Evolutionary conservation across 1,284 basidiomycete species (phyloP).

Genomic region (Cryptococcus sp.): DNA sequence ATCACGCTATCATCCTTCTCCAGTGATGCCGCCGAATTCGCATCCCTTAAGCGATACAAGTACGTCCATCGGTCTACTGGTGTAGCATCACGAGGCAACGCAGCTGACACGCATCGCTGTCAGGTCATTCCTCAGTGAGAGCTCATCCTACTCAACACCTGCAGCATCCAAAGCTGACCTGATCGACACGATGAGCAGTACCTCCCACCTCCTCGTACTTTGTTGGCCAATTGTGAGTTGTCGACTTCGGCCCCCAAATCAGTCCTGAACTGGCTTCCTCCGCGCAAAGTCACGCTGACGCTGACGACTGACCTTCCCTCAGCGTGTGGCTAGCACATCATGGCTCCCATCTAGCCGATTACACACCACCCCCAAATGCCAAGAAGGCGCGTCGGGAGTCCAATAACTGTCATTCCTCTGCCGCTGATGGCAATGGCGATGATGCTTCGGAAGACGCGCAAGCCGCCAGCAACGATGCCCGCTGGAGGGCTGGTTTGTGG

Average conservation of each 20-base stretch:
- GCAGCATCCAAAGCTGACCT: too few relatives aligned
- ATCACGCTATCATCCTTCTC: not conserved
- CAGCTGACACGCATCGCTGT: not conserved
- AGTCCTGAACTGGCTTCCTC: not conserved
- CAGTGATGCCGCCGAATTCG: constrained; percentile 10
- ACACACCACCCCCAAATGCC: not conserved
- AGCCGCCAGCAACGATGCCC: constrained; percentile 1
- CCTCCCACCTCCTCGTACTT: constrained; percentile 12
- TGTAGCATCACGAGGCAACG: not conserved
- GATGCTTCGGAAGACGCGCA: not conserved
- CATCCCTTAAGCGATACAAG: constrained; percentile 14
- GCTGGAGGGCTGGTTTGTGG: constrained; percentile 20
- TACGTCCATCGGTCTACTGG: not conserved
- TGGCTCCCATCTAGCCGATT: not conserved
- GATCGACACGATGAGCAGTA: constrained; percentile 4
- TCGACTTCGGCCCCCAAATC: not conserved
- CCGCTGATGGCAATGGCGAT: too few relatives aligned
- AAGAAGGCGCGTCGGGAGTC: constrained; percentile 1
- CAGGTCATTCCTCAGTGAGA: constrained; percentile 20
- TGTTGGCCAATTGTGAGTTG: constrained; percentile 10
- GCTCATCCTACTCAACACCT: not conserved
- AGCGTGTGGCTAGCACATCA: constrained; percentile 17
- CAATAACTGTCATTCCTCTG: too few relatives aligned
- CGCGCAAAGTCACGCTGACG: not conserved
- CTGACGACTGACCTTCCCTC: not conserved